Evolutionary conservation across 768 basidiomycete species (phyloP).

Genomic region (Macrolepiota fuliginosa): DNA sequence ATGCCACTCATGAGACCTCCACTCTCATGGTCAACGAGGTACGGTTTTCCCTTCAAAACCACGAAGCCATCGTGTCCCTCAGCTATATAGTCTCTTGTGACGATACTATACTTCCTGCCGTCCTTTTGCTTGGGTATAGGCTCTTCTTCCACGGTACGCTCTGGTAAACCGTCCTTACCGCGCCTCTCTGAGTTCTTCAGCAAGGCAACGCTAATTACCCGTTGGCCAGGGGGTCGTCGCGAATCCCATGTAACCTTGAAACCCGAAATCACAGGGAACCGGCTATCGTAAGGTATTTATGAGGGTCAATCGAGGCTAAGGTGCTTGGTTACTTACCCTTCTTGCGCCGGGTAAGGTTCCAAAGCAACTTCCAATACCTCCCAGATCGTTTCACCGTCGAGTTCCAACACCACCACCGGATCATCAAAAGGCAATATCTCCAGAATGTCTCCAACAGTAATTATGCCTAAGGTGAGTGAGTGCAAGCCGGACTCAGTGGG

Average conservation of each 20-base stretch:
- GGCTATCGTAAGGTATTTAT: slow-evolving; percentile 38
- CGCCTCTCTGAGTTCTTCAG: slow-evolving; percentile 37
- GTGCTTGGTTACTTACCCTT: slow-evolving; percentile 54
- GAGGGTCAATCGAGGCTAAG: background rate
- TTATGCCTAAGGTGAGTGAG: slow-evolving; percentile 43
- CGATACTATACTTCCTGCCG: slow-evolving; percentile 68
- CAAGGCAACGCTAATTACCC: slow-evolving; percentile 73
- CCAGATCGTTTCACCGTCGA: slow-evolving; percentile 81
- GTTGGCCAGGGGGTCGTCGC: slow-evolving; percentile 60
- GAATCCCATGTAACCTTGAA: slow-evolving; percentile 89
- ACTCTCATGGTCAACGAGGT: slow-evolving; percentile 80
- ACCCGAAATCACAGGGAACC: slow-evolving; percentile 87
- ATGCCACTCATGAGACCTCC: slow-evolving; percentile 77
- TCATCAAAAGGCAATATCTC: slow-evolving; percentile 92
- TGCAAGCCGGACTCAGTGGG: background rate
- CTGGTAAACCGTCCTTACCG: slow-evolving; percentile 18
- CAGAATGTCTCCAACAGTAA: slow-evolving; percentile 84
- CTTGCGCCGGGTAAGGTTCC: slow-evolving; percentile 82
- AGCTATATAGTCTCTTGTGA: slow-evolving; percentile 87
- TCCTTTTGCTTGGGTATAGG: slow-evolving; percentile 49
- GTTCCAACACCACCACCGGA: slow-evolving; percentile 74
- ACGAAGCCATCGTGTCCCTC: slow-evolving; percentile 81
- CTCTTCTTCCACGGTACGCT: slow-evolving; percentile 42
- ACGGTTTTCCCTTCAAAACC: slow-evolving; percentile 59
- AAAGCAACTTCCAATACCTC: slow-evolving; percentile 72